phyloP scores from a whole-genome alignment of 108 stramenopile genomes.

The Fragilaria crotonensis region DNA sequence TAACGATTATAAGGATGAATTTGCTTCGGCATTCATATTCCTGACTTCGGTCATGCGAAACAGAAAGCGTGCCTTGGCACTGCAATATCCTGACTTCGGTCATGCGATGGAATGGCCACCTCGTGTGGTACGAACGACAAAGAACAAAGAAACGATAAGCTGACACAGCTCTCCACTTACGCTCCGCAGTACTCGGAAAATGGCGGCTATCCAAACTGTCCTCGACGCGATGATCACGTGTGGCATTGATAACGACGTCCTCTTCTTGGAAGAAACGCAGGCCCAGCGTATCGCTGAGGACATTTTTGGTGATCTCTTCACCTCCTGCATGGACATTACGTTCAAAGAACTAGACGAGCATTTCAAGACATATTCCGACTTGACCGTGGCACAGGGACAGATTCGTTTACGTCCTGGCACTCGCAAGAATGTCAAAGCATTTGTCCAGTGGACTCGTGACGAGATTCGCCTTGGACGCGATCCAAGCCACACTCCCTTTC shows the following conservation, averaged over 20 bases:
- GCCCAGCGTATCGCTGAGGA: background rate
- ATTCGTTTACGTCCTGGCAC: conserved; percentile 7
- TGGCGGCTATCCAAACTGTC: background rate
- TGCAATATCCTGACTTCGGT: no score
- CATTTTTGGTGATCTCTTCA: background rate
- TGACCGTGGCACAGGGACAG: no score
- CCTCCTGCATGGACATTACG: no score
- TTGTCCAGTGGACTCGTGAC: conserved; percentile 2
- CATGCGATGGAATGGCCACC: no score
- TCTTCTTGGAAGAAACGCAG: background rate
- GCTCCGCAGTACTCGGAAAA: background rate
- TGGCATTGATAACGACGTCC: background rate
- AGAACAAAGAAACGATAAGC: no score
- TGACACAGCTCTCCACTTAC: no score
- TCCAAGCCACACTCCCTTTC: background rate
- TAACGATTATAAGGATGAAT: no score
- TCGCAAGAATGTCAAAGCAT: no score
- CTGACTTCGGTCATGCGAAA: no score
- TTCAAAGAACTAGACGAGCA: conserved; percentile 1
- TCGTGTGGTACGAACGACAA: no score
- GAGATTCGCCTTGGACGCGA: background rate
- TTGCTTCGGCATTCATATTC: no score
- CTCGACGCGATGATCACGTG: background rate
- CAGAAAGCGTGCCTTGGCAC: no score
- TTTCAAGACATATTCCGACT: conserved; percentile 1